Base-by-base conservation (phyloP, 495 filamentous ascomycete species). In the Bacidia gigantensis region DNA sequence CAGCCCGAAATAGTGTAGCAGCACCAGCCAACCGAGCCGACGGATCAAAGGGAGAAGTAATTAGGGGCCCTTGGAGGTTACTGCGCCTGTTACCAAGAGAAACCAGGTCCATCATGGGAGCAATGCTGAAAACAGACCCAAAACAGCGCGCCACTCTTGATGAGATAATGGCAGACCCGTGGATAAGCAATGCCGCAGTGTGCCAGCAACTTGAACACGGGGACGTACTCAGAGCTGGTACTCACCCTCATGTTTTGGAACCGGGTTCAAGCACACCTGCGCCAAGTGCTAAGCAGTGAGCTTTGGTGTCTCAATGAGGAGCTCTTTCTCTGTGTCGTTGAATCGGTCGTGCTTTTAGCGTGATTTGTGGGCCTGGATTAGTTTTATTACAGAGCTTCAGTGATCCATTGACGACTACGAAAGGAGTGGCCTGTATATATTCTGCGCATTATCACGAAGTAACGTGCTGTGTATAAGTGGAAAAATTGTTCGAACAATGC, bases 1-100 rank as follows among this genome's bases (percentile, higher is more conserved):
- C 70, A 3, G 72, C 63, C 2, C 79, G 79, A 57, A 82, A 78
- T 49, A 66, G 73, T 35, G 70, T 67, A 21, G 69, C 68, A 14
- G 69, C 67, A 11, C 66, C 71, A 44, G 64, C 67, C 11, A 21
- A 60, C 53, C 29, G 53, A 61, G 11, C 53, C 58, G 42, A 56
- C 29, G 42, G 55, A 26, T 57, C 67, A 47, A 83, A 79, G 58
- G 70, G 68, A n/a, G 83, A 89, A 58, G 77, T 88, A 2, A 87
- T 96, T 60, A 88, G 87, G 60, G 92, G 92, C 0, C 93, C 93
- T 11, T 93, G 89, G 84, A 80, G 92, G 38, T 75, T 98, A 52
- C 75, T 98, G n/a, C 79, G 92, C 47, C 75, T 97, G 5, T 76
- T 98, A 2, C 92, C 92, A 9, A 77, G 92, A 55, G 92, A 97